A percentile compares a stretch with the other conserved stretches of the same genome.
Conservation (phyloP, 108 stramenopile genomes). For the Stephanodiscus triporus region DNA sequence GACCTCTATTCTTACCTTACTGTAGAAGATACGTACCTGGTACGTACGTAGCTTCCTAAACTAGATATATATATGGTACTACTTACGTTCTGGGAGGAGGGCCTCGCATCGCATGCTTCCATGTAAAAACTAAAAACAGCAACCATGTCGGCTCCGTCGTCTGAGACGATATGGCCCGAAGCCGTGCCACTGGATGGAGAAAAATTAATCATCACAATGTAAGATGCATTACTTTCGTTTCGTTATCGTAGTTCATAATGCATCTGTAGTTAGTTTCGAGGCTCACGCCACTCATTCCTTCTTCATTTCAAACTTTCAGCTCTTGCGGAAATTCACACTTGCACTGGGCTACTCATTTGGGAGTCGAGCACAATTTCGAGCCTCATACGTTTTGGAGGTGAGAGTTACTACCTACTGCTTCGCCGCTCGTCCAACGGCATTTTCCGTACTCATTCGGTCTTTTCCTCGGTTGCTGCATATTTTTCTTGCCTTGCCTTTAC, state of each 20-base stretch:
- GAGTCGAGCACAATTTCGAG: constrained; percentile 30
- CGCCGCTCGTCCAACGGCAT: not conserved
- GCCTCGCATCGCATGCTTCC: not conserved
- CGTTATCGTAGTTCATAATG: too few relatives aligned
- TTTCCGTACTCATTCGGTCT: not conserved
- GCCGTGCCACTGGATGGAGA: constrained; percentile 25
- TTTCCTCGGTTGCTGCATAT: not conserved
- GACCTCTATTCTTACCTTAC: too few relatives aligned
- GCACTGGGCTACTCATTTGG: constrained; percentile 73
- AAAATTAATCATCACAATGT: constrained; percentile 32
- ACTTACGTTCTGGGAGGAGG: too few relatives aligned
- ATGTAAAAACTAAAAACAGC: not conserved
- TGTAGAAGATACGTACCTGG: too few relatives aligned
- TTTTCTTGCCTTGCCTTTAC: not conserved
- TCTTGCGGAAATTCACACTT: constrained; percentile 69
- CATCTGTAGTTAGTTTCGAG: not conserved
- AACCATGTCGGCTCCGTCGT: not conserved
- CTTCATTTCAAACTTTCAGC: not conserved
- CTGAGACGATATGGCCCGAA: constrained; percentile 19
- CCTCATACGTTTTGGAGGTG: constrained; percentile 74
- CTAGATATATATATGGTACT: too few relatives aligned
- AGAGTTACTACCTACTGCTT: not conserved
- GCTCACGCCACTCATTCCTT: constrained; percentile 20
- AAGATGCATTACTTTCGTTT: not conserved
- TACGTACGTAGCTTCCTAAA: too few relatives aligned